These are phyloP conservation scores for Trichoderma sp. DNA, from an alignment of 2,329 filamentous ascomycete genomes.

Conservation along the genomic window DNA sequence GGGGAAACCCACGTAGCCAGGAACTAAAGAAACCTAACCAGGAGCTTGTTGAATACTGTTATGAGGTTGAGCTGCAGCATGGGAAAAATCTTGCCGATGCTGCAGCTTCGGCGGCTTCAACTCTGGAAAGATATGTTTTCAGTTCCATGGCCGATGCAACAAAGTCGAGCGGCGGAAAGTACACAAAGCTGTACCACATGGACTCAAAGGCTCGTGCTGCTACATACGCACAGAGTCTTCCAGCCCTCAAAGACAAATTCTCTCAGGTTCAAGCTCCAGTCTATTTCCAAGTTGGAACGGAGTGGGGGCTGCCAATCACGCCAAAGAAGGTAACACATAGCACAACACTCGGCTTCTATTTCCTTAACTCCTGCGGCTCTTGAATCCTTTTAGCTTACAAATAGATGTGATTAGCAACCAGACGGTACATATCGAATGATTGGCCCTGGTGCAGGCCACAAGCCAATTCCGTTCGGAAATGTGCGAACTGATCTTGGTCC, in stretches of 20 bases:
- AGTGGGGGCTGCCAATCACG: constrained; percentile 23
- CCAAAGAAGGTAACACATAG: constrained; percentile 21
- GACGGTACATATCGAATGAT: constrained; percentile 23
- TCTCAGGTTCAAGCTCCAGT: constrained; percentile 24
- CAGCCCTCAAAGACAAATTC: constrained; percentile 17
- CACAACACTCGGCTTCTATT: not conserved
- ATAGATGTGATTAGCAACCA: constrained; percentile 3
- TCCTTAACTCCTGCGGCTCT: not conserved
- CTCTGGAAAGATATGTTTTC: constrained; percentile 39
- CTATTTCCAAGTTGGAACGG: constrained; percentile 20
- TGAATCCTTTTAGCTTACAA: not conserved
- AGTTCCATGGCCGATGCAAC: constrained; percentile 37
- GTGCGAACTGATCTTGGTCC: constrained; percentile 21
- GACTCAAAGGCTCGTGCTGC: constrained; percentile 40
- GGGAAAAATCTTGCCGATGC: constrained; percentile 38
- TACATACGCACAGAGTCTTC: constrained; percentile 28
- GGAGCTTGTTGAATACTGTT: constrained; percentile 26
- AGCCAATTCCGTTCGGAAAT: constrained; percentile 22
- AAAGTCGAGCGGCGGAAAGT: constrained; percentile 42
- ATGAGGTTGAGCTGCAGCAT: constrained; percentile 39
- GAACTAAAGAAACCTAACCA: constrained; percentile 32
- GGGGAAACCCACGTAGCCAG: constrained; percentile 41
- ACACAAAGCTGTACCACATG: constrained; percentile 41
- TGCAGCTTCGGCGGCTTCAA: constrained; percentile 30
- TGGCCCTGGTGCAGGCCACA: constrained; percentile 22